Conservation (phyloP, 2,329 filamentous ascomycete species). For the Penicillium olsonii region DNA sequence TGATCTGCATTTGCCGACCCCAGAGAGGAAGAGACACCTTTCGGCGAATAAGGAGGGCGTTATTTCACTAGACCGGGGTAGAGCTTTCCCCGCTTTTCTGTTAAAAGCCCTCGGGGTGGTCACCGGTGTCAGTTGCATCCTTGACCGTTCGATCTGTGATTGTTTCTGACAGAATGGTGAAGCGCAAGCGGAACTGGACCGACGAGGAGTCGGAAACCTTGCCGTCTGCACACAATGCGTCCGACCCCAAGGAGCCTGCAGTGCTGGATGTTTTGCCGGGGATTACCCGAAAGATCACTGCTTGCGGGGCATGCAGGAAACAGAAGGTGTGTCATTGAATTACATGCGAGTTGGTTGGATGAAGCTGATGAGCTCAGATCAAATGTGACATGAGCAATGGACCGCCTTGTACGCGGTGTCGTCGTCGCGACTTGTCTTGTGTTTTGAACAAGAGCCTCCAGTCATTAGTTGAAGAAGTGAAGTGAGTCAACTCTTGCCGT, state of each 20-base stretch:
- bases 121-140: slow-evolving; percentile 9
- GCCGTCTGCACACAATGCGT: slow-evolving; percentile 8
- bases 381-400: slow-evolving; percentile 52
- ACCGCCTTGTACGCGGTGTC: slow-evolving; percentile 51
- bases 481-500: slow-evolving; percentile 25
- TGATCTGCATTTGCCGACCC: slow-evolving; percentile 6
- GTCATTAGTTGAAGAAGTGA: slow-evolving; percentile 48
- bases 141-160: not conserved
- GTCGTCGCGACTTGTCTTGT: slow-evolving; percentile 48
- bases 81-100: slow-evolving; percentile 7
- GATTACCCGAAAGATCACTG: slow-evolving; percentile 45
- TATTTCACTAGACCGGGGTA: slow-evolving; percentile 7
- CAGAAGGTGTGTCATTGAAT: slow-evolving; percentile 45
- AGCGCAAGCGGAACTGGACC: slow-evolving; percentile 16
- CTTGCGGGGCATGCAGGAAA: slow-evolving; percentile 53
- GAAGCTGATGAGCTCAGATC: slow-evolving; percentile 25
- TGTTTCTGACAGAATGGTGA: slow-evolving; percentile 5
- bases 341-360: slow-evolving; percentile 1
- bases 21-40: slow-evolving; percentile 1
- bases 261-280: slow-evolving; percentile 26
- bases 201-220: slow-evolving; percentile 16
- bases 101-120: slow-evolving; percentile 18
- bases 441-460: slow-evolving; percentile 50
- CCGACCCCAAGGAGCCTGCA: slow-evolving; percentile 4
- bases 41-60: slow-evolving; percentile 7